Percentiles rank a stretch among this genome's conserved stretches.
phyloP scores from a whole-genome alignment of 768 basidiomycete genomes.

The Pisolithus tinctorius region DNA sequence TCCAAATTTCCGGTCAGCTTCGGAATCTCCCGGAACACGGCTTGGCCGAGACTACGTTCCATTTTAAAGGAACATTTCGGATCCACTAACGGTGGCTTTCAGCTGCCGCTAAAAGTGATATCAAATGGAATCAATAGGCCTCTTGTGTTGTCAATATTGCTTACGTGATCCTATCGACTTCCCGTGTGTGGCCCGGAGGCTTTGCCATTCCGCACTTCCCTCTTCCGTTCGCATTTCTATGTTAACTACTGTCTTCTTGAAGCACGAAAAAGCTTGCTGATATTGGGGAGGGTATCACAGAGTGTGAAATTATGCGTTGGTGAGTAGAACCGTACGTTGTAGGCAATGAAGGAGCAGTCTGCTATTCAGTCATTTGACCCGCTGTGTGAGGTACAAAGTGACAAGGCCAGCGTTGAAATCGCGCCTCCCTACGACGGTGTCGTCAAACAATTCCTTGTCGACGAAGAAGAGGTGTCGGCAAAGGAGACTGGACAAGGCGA shows the following conservation, averaged over 20 bases:
- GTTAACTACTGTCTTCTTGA: slow-evolving; percentile 23
- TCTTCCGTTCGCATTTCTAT: slow-evolving; percentile 32
- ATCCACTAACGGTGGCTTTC: too few species aligned
- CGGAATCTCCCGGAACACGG: too few species aligned
- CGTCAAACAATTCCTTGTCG: slow-evolving; percentile 65
- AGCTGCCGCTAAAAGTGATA: too few species aligned
- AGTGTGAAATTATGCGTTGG: too few species aligned
- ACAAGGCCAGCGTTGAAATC: slow-evolving; percentile 89
- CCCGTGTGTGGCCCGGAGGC: too few species aligned
- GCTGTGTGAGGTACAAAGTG: slow-evolving; percentile 82
- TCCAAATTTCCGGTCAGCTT: too few species aligned
- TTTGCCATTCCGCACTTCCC: slow-evolving; percentile 19
- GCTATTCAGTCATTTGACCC: slow-evolving; percentile 58
- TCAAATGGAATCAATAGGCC: too few species aligned
- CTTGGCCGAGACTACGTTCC: too few species aligned
- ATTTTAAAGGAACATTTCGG: too few species aligned
- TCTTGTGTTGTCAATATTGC: too few species aligned
- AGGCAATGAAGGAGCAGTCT: slow-evolving; percentile 54
- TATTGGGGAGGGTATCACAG: too few species aligned
- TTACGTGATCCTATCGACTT: too few species aligned
- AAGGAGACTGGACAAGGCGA: slow-evolving; percentile 63
- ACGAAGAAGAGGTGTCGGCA: slow-evolving; percentile 77
- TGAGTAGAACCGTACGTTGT: background rate
- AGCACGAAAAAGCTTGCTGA: slow-evolving; percentile 18
- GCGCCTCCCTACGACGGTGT: slow-evolving; percentile 80